A percentile compares a stretch with the other conserved stretches of the same genome.
These are phyloP conservation scores for Calonectria fujianensis DNA, from an alignment of 2,329 filamentous ascomycete genomes.

Conservation along the genomic window DNA sequence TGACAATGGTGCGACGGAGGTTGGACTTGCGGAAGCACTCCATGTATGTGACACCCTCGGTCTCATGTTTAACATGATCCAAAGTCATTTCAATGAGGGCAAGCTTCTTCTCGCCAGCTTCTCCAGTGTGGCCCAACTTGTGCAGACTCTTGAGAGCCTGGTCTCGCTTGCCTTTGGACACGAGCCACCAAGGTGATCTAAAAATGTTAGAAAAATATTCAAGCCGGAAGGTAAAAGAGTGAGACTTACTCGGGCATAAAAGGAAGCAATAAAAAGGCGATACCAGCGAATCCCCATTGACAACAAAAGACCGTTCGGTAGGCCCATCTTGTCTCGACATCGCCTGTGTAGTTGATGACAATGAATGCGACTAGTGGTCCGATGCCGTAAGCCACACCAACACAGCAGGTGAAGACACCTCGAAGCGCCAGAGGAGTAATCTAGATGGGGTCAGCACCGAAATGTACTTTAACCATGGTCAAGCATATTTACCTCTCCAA, in stretches of 20 bases:
- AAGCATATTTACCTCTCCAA: conserved; percentile 36
- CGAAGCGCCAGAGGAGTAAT: conserved; percentile 41
- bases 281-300: conserved; percentile 40
- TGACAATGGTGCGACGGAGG: conserved; percentile 44
- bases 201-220: neutral
- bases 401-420: conserved; percentile 40
- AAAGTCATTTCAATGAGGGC: conserved; percentile 40
- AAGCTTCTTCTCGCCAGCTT: conserved; percentile 32
- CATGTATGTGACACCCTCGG: conserved; percentile 41
- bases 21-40: conserved; percentile 45
- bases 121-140: conserved; percentile 27
- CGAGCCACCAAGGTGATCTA: conserved; percentile 43
- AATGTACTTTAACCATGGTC: neutral
- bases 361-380: conserved; percentile 38
- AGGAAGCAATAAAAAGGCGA: neutral
- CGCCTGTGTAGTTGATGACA: conserved; percentile 42
- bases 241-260: conserved; percentile 43
- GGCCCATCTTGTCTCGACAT: conserved; percentile 34
- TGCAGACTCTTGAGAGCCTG: conserved; percentile 24
- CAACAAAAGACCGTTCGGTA: conserved; percentile 43
- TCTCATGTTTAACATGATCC: conserved; percentile 33
- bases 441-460: neutral
- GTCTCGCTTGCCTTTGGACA: conserved; percentile 35
- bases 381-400: conserved; percentile 41
- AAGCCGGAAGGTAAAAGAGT: too few species aligned